Evolutionary conservation across 2,329 filamentous ascomycete species (phyloP).

Genomic region (Fusarium coicis): DNA sequence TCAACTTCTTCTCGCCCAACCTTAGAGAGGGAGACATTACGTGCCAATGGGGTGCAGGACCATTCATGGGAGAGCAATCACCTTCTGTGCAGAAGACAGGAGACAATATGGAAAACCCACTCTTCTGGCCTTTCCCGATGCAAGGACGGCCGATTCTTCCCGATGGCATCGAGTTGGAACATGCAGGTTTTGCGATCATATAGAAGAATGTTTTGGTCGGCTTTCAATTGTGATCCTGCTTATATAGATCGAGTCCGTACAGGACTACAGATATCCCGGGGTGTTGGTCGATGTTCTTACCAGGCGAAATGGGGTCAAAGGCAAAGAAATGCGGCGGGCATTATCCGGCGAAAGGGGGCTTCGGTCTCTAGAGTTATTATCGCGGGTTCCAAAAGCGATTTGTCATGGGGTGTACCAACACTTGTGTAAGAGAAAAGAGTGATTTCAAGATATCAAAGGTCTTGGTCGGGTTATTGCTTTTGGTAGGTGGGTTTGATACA

Average conservation of each 20-base stretch:
- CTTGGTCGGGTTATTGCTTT: background rate
- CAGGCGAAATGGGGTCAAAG: conserved; percentile 13
- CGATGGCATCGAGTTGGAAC: conserved; percentile 57
- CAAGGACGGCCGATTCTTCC: conserved; percentile 67
- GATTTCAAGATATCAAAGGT: background rate
- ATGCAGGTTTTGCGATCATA: conserved; percentile 61
- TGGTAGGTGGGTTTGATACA: background rate
- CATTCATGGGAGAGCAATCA: conserved; percentile 19
- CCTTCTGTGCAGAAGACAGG: conserved; percentile 43
- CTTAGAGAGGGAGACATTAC: conserved; percentile 60
- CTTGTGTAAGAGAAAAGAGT: background rate
- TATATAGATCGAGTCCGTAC: background rate
- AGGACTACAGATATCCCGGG: background rate
- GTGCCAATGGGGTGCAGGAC: conserved; percentile 55
- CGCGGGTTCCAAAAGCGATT: conserved; percentile 1
- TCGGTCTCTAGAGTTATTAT: conserved; percentile 8
- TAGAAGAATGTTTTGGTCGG: background rate
- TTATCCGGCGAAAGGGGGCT: conserved; percentile 19
- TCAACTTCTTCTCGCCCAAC: conserved; percentile 68
- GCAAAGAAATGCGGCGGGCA: background rate
- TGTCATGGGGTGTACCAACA: background rate
- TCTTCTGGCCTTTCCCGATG: conserved; percentile 72
- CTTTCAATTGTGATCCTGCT: background rate
- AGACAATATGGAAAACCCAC: conserved; percentile 60
- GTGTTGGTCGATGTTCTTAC: background rate